phyloP scores from a whole-genome alignment of 2,329 filamentous ascomycete genomes.

The Calonectria honghensis region DNA sequence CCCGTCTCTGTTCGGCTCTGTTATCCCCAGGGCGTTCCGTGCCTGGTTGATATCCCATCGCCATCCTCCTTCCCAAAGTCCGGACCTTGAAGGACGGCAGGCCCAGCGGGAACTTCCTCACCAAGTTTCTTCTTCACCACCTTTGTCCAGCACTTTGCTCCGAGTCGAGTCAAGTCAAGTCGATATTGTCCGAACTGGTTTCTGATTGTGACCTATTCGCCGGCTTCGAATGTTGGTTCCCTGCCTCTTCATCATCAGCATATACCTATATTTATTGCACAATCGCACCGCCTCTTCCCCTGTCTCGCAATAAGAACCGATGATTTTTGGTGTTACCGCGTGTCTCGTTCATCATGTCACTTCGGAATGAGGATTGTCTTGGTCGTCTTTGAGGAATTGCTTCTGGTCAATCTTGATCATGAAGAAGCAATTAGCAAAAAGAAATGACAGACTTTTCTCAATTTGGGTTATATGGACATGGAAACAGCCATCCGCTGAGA shows the following conservation, averaged over 20 bases:
- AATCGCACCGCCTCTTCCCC: constrained; percentile 9
- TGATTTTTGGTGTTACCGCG: not conserved
- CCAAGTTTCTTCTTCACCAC: constrained; percentile 2
- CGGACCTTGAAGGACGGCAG: constrained; percentile 44
- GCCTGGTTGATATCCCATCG: constrained; percentile 50
- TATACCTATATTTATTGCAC: constrained; percentile 18
- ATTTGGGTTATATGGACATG: constrained; percentile 20
- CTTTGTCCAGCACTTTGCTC: constrained; percentile 10
- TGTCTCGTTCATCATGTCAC: constrained; percentile 16
- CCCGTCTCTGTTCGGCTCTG: constrained; percentile 46
- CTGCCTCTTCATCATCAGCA: constrained; percentile 18
- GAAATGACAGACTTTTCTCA: not conserved
- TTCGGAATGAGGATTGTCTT: constrained; percentile 4
- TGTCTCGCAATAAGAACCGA: not conserved
- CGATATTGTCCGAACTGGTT: constrained; percentile 34
- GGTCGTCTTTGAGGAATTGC: constrained; percentile 21
- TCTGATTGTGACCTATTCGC: constrained; percentile 41
- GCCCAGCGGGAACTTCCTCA: constrained; percentile 35
- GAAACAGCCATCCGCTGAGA: not conserved
- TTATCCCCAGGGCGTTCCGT: constrained; percentile 51
- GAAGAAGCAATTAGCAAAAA: constrained; percentile 34
- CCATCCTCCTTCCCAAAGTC: constrained; percentile 37
- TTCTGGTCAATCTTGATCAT: constrained; percentile 11
- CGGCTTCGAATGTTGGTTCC: constrained; percentile 47
- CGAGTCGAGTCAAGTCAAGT: constrained; percentile 35